These are phyloP conservation scores for Sutorius eximius DNA, from an alignment of 1,284 basidiomycete genomes.

Conservation along the genomic window DNA sequence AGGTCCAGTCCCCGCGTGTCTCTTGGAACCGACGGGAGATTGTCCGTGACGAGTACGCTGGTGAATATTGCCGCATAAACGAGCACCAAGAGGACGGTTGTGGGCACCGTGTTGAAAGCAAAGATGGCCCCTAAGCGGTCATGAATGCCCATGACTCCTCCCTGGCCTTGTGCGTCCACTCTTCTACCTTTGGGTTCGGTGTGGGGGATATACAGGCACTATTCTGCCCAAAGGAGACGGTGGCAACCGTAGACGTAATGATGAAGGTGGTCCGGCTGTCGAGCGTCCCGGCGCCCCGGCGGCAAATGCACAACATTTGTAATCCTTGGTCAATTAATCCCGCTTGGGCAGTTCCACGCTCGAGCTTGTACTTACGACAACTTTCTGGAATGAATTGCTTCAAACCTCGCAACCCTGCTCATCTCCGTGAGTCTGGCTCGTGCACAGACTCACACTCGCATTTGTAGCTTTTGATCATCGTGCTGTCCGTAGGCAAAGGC, in stretches of 20 bases:
- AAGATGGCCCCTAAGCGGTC: constrained; percentile 25
- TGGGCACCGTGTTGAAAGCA: constrained; percentile 44
- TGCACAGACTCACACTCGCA: neutral
- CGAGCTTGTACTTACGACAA: neutral
- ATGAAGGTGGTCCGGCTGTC: neutral
- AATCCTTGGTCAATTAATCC: neutral
- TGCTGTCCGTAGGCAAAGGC: neutral
- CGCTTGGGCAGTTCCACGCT: neutral
- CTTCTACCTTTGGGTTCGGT: too few relatives aligned
- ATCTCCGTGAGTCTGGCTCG: too few relatives aligned
- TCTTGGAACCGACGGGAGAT: constrained; percentile 48
- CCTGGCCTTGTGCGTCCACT: neutral
- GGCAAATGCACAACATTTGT: neutral
- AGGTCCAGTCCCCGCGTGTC: constrained; percentile 54
- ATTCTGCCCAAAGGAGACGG: too few relatives aligned
- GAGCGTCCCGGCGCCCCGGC: neutral
- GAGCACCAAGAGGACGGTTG: constrained; percentile 50
- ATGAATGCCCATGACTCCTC: constrained; percentile 23
- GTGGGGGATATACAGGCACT: too few relatives aligned
- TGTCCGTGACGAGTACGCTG: constrained; percentile 55
- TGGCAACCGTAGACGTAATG: neutral
- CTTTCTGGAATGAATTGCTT: neutral
- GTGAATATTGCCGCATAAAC: constrained; percentile 55
- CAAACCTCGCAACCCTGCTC: too few relatives aligned
- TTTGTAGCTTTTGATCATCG: neutral